phyloP scores from a whole-genome alignment of 1,284 basidiomycete genomes.

The Ustilago loliicola region DNA sequence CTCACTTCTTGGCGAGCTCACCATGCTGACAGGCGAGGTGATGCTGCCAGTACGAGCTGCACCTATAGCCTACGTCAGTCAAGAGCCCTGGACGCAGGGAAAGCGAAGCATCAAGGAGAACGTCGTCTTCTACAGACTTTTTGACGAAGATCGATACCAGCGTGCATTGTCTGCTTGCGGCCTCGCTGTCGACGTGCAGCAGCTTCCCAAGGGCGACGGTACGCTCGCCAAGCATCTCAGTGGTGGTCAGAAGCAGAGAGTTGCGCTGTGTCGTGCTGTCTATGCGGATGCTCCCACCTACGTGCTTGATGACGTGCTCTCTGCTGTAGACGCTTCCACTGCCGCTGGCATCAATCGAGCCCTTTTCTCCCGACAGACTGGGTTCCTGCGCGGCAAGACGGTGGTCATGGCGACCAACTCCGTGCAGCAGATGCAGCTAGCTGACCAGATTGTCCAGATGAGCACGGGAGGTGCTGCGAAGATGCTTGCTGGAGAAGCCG shows the following conservation, averaged over 20 bases:
- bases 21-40: slow-evolving; percentile 9
- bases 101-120: slow-evolving; percentile 46
- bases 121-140: slow-evolving; percentile 37
- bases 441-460: too few relatives aligned
- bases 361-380: too few relatives aligned
- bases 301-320: slow-evolving; percentile 51
- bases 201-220: slow-evolving; percentile 30
- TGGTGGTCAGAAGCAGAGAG: slow-evolving; percentile 55
- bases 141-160: slow-evolving; percentile 43
- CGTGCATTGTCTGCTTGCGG: slow-evolving; percentile 38
- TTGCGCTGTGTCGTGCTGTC: slow-evolving; percentile 52
- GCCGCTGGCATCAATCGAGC: slow-evolving; percentile 22
- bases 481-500: too few relatives aligned
- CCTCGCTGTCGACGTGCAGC: slow-evolving; percentile 31
- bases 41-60: slow-evolving; percentile 10
- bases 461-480: too few relatives aligned
- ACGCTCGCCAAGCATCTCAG: slow-evolving; percentile 46
- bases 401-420: too few relatives aligned
- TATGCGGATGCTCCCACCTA: slow-evolving; percentile 35
- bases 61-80: slow-evolving; percentile 36
- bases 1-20: slow-evolving; percentile 47
- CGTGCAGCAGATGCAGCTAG: too few relatives aligned
- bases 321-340: slow-evolving; percentile 53
- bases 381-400: too few relatives aligned
- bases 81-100: slow-evolving; percentile 45